Evolutionary conservation across 2,329 filamentous ascomycete genomes (phyloP), one percentile per base, ranked within the genome.

Genomic region (Sporothrix variecibatus): DNA sequence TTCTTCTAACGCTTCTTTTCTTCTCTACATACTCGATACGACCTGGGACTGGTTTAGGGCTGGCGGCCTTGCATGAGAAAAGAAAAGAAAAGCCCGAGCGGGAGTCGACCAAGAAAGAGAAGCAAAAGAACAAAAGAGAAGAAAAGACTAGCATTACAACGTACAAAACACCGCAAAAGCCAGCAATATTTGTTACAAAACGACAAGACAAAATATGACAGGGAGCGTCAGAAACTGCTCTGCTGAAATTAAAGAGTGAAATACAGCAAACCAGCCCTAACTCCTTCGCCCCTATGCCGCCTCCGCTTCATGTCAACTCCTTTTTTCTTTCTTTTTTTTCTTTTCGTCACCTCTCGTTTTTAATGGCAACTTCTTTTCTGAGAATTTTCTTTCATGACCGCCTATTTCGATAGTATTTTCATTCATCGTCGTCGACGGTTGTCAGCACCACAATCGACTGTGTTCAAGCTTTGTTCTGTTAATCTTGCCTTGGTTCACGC

Each of bases 1-100:
- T 71, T 60, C 28, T n/a, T 71, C 28, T 8, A 15, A 9, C n/a
- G 28, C 11, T 72, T 34, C 56, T 56, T 49, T 60, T 58, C 31
- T 71, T 28, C 23, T 69, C 43, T 64, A 70, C 70, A 72, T 43
- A 31, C 56, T 20, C 26, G 23, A 34, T 38, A n/a, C 34, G 2
- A 20, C 46, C 65, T 26, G 26, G 46, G 34, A 38, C 20, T n/a
- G 58, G 70, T 17, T 51, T 75, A 67, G 71, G 67, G 51, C 49
- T 72, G 49, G 26, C 26, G 53, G 64, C 65, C 23, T 58, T 73
- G 65, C 58, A 67, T 46, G 34, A 72, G 23, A 69, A 46, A 40
- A 31, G 26, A 51, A 26, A 65, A 26, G 26, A 56, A 23, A 49
- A 49, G 43, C 23, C 49, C 64, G 40, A 67, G 23, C 6, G 40